Conservation (phyloP, 495 filamentous ascomycete genomes). For the Penicillium manginii region DNA sequence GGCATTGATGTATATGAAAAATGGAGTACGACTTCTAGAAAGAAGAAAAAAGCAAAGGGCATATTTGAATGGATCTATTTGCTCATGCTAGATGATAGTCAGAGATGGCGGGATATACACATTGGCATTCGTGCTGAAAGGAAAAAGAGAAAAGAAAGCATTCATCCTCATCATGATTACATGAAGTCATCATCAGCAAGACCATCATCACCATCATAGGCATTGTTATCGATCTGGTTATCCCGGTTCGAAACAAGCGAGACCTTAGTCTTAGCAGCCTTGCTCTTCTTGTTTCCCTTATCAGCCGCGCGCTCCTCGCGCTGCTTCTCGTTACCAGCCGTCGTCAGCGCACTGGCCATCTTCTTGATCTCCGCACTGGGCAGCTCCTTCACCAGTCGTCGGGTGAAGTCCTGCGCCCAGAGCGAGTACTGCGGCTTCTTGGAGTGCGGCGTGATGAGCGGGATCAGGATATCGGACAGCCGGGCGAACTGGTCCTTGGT, state of each 20-base stretch:
- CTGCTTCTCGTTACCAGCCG: slow-evolving; percentile 95
- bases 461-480: slow-evolving; percentile 73
- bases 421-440: slow-evolving; percentile 90
- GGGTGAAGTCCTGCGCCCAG: slow-evolving; percentile 89
- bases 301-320: slow-evolving; percentile 96
- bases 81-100: neutral
- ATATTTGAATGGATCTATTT: slow-evolving; percentile 14
- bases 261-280: slow-evolving; percentile 92
- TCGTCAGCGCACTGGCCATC: slow-evolving; percentile 80
- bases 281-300: slow-evolving; percentile 94
- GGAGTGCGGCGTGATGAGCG: slow-evolving; percentile 69
- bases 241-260: slow-evolving; percentile 73
- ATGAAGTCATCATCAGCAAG: slow-evolving; percentile 74
- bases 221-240: slow-evolving; percentile 65
- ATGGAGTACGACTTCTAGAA: neutral
- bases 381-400: slow-evolving; percentile 85
- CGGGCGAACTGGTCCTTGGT: slow-evolving; percentile 83
- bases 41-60: neutral
- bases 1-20: too few relatives aligned
- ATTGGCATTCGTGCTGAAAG: slow-evolving; percentile 5
- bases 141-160: slow-evolving; percentile 13
- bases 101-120: neutral
- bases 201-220: slow-evolving; percentile 83
- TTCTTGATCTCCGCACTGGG: slow-evolving; percentile 94
- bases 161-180: slow-evolving; percentile 55